phyloP scores from a whole-genome alignment of 192 early-diverging fungal species.

The Pilaira anomala region DNA sequence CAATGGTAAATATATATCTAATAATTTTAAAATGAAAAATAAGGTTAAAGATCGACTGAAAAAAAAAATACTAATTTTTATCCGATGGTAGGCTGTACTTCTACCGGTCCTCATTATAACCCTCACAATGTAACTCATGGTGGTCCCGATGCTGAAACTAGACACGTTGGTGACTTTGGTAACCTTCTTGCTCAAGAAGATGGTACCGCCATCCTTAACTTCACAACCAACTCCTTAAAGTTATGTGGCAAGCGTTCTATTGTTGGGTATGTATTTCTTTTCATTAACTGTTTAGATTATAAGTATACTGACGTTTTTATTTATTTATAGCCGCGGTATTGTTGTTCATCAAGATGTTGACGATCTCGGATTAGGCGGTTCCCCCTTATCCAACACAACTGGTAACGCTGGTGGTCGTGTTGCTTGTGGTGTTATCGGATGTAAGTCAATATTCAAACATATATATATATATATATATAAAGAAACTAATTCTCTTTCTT shows the following conservation, averaged over 20 bases:
- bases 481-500: too few relatives aligned
- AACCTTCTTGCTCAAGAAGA: constrained; percentile 62
- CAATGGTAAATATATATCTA: too few relatives aligned
- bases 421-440: constrained; percentile 85
- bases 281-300: too few relatives aligned
- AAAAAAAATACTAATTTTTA: not conserved
- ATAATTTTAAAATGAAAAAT: too few relatives aligned
- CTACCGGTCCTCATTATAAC: constrained; percentile 87
- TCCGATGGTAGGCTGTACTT: constrained; percentile 61
- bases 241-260: constrained; percentile 67
- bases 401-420: constrained; percentile 81
- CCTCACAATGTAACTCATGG: constrained; percentile 77
- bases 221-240: constrained; percentile 54
- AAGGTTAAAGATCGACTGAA: not conserved
- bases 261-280: constrained; percentile 52
- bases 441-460: constrained; percentile 2
- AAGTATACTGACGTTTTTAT: not conserved
- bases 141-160: constrained; percentile 58
- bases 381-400: constrained; percentile 62
- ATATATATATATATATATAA: too few relatives aligned
- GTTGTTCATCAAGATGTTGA: constrained; percentile 78
- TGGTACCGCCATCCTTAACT: constrained; percentile 46
- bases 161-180: constrained; percentile 91
- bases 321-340: constrained; percentile 56
- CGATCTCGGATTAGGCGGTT: constrained; percentile 73